Evolutionary conservation across 1,284 basidiomycete genomes (phyloP), one percentile per base, ranked within the genome.

Genomic region (Baeospora myosura): DNA sequence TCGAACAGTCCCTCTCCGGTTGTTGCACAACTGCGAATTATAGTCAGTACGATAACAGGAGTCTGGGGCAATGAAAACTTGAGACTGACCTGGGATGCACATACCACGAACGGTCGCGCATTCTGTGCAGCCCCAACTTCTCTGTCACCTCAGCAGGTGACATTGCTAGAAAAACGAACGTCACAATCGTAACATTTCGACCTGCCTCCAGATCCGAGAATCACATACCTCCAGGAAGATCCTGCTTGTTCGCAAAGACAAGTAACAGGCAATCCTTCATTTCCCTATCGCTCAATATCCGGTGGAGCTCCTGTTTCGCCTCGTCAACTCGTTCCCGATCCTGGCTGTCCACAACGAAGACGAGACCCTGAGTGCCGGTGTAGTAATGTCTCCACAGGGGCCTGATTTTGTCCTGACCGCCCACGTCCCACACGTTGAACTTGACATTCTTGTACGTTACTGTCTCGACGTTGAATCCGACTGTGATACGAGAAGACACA

Each of bases 401-500:
- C 49, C 96, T 77, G 58, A 97, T 97, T 76, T 97, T 97, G 72
- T 97, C 94, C 68, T 98, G 94, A 28, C 94, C 96, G 62, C 96
- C 96, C 45, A 99, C 96, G 64, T 99, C 96, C 96, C 96, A 99
- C 18, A 99, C 96, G 57, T 96, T 98, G 76, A 99, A 99, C 61
- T 95, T 96, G 60, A 99, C 94, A 58, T 99, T 98, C 78, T 98
- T 98, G 72, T 98, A 99, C 51, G 94, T 96, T 51, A 99, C 96
- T 8, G 96, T 99, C 71, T 99, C 96, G 54, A 99, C 96, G 63
- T 98, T 98, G 78, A 97, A 97, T 16, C 93, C 93, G 70, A 86
- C 92, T 89, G 53, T 25, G 38, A 24, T 35, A 21, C 20, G 16
- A 17, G 17, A 21, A 18, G 35, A 28, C 7, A 20, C 6, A 41